These are phyloP conservation scores for Hymenochaete sp. DNA, from an alignment of 1,284 basidiomycete genomes.

Conservation along the genomic window DNA sequence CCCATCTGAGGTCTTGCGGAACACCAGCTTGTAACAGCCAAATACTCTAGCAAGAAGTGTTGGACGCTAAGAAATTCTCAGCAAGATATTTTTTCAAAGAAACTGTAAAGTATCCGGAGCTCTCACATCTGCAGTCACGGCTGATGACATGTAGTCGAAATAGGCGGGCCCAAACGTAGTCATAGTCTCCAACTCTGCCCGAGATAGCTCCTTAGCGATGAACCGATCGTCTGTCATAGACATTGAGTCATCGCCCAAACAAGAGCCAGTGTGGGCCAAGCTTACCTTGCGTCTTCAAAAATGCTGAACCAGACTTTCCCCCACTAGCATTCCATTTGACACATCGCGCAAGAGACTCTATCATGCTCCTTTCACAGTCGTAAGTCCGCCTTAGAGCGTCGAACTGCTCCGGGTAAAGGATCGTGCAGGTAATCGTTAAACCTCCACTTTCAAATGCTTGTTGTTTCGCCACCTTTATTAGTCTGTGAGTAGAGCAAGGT, in stretches of 20 bases:
- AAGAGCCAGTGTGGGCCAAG: not conserved
- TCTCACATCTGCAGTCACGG: constrained; percentile 68
- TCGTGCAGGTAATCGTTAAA: constrained; percentile 91
- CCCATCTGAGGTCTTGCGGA: constrained; percentile 74
- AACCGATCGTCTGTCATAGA: constrained; percentile 74
- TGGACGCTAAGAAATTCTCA: constrained; percentile 54
- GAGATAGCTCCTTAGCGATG: constrained; percentile 94
- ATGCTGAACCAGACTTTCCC: constrained; percentile 87
- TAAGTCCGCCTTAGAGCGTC: constrained; percentile 89
- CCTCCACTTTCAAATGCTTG: constrained; percentile 84
- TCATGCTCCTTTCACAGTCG: constrained; percentile 87
- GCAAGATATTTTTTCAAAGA: constrained; percentile 21
- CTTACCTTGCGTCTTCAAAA: constrained; percentile 87
- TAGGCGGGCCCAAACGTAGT: constrained; percentile 96
- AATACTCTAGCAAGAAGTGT: constrained; percentile 96
- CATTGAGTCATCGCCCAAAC: constrained; percentile 3
- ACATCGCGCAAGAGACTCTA: constrained; percentile 90
- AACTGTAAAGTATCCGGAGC: not conserved
- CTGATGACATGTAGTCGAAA: constrained; percentile 93
- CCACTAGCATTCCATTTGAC: constrained; percentile 95
- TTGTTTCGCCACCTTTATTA: not conserved
- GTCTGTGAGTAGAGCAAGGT: not conserved
- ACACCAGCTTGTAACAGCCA: constrained; percentile 94
- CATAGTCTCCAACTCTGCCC: constrained; percentile 89
- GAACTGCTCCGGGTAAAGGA: constrained; percentile 96